Evolutionary conservation across 2,329 filamentous ascomycete genomes (phyloP), one percentile per base, ranked within the genome.

Genomic region (Phaeophleospora eucalypticola): DNA sequence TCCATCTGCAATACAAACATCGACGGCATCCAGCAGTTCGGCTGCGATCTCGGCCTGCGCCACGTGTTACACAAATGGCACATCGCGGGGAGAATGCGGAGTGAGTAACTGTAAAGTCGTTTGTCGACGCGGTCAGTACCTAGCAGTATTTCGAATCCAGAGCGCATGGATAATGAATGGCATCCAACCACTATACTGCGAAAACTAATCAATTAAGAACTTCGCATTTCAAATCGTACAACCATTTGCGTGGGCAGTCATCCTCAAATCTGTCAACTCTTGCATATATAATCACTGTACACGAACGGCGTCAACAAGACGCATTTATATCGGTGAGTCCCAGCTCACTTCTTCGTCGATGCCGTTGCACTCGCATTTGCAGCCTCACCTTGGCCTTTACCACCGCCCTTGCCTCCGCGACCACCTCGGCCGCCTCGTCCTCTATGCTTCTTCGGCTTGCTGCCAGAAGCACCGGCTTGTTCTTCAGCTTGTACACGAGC

Each of bases 401-500:
- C 44, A 10, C 43, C 44, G 34, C 51, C 49, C 29, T 49, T 52
- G 1, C 47, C 50, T 41, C 49, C 53, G 19, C 44, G 45, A 24
- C 41, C 38, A 20, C 44, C 36, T 10, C 38, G 36, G 33, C 56
- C 51, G 33, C 56, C 54, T 18, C 57, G 46, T 16, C 48, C 43
- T 45, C 54, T 41, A 35, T 48, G 32, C 52, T 53, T 57, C 52
- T 54, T 55, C 16, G 39, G 17, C 43, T 57, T 54, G 14, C 39
- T 29, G 14, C 54, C 35, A 36, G 34, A 43, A 15, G 53, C 52
- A n/a, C 46, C 41, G 27, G 35, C 43, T 36, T 51, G 50, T 43
- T 61, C 58, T 2, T 52, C 59, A 41, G 65, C 63, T 41, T 64
- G 60, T 32, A 85, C 80, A 20, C 86, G 77, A 49, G 78, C 77